A percentile compares a stretch with the other conserved stretches of the same genome.
Evolutionary conservation across 805 yeast genomes (phyloP).

Genomic region (Ogataea corticis): DNA sequence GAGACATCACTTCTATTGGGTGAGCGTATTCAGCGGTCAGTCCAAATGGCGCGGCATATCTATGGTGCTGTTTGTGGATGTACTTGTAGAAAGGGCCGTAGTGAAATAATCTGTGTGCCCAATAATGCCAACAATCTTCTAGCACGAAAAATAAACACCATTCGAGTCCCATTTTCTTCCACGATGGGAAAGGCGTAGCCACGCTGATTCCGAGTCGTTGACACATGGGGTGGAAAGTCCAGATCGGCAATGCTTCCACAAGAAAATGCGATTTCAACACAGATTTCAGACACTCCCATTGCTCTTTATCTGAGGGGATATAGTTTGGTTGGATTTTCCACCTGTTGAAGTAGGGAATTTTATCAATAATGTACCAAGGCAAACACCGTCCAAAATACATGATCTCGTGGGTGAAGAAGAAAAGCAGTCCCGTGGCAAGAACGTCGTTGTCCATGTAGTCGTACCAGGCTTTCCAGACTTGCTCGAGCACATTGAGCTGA

Average conservation of each 20-base stretch:
- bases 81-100: conserved; percentile 56
- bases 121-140: conserved; percentile 63
- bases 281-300: conserved; percentile 62
- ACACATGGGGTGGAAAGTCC: conserved; percentile 63
- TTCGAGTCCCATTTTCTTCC: conserved; percentile 42
- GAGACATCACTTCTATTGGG: conserved; percentile 55
- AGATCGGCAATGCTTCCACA: conserved; percentile 61
- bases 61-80: conserved; percentile 60
- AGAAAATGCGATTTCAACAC: conserved; percentile 56
- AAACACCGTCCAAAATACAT: conserved; percentile 59
- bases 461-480: conserved; percentile 58
- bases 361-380: conserved; percentile 58
- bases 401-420: conserved; percentile 56
- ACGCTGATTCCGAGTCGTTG: conserved; percentile 47
- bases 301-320: conserved; percentile 54
- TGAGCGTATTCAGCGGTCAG: conserved; percentile 63
- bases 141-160: conserved; percentile 50
- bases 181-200: conserved; percentile 54
- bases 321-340: conserved; percentile 57
- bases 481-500: conserved; percentile 45
- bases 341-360: conserved; percentile 49
- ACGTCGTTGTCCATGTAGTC: conserved; percentile 53
- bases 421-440: conserved; percentile 57
- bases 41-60: conserved; percentile 64
- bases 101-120: conserved; percentile 59